Evolutionary conservation across 1,284 basidiomycete genomes (phyloP).

Genomic region (Naganishia sp.): DNA sequence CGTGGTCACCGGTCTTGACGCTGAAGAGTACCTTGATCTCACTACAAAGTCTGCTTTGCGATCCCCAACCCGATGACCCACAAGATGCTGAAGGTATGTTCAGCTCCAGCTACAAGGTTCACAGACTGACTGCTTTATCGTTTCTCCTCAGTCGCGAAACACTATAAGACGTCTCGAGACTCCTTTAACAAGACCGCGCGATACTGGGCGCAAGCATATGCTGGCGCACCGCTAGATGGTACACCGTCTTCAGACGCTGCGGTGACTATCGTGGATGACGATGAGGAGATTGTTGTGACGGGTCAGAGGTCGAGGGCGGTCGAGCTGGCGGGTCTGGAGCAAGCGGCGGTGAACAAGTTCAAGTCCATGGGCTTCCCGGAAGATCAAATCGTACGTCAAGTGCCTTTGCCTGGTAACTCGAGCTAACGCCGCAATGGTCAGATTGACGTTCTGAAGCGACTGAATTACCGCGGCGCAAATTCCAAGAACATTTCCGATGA

Average conservation of each 20-base stretch:
- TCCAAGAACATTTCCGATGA: conserved; percentile 51
- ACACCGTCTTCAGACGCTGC: conserved; percentile 34
- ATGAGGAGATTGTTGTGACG: conserved; percentile 41
- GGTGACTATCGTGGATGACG: conserved; percentile 32
- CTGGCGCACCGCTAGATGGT: conserved; percentile 62
- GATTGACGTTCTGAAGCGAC: conserved; percentile 80
- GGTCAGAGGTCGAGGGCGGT: conserved; percentile 41
- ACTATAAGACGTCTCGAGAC: conserved; percentile 82
- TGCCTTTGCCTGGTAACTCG: neutral
- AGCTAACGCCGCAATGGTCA: conserved; percentile 42
- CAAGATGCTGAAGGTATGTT: conserved; percentile 81
- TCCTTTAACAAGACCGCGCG: conserved; percentile 90
- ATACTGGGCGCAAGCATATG: conserved; percentile 92
- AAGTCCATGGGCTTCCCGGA: conserved; percentile 56
- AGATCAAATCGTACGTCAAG: conserved; percentile 47
- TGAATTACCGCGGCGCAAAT: conserved; percentile 80
- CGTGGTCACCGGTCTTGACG: conserved; percentile 81
- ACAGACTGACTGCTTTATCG: conserved; percentile 3
- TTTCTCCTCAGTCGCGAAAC: conserved; percentile 75
- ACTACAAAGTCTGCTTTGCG: conserved; percentile 91
- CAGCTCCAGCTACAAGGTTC: neutral
- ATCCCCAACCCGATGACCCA: conserved; percentile 93
- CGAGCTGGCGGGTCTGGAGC: conserved; percentile 57
- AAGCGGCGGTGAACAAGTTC: conserved; percentile 56
- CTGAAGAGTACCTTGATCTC: conserved; percentile 97